Evolutionary conservation across 202 grass and related monocot species (phyloP).

Genomic region (Carex arenaria): DNA sequence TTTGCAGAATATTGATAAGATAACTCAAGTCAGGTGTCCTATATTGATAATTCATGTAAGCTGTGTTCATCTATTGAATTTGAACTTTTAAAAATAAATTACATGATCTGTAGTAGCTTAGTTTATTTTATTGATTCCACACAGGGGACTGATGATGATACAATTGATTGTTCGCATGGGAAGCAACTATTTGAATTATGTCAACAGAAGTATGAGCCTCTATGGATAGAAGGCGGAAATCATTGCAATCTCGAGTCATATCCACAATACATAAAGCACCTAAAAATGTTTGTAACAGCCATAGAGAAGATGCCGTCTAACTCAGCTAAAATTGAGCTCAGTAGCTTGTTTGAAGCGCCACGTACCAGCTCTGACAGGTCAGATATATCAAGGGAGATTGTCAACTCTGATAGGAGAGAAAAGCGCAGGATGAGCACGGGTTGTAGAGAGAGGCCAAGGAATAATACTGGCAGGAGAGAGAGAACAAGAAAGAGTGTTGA

Average conservation of each 20-base stretch:
- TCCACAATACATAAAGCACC: conserved; percentile 66
- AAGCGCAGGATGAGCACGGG: conserved; percentile 52
- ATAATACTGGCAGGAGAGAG: conserved; percentile 52
- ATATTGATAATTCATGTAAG: conserved; percentile 93
- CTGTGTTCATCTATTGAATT: conserved; percentile 2
- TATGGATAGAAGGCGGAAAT: conserved; percentile 84
- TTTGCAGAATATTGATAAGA: conserved; percentile 87
- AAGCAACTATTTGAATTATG: conserved; percentile 76
- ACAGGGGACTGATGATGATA: conserved; percentile 75
- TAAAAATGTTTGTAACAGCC: conserved; percentile 64
- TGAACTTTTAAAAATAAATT: not conserved
- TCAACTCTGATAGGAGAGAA: conserved; percentile 27
- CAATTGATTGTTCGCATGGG: conserved; percentile 70
- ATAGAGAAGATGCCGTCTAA: conserved; percentile 44
- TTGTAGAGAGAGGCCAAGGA: conserved; percentile 42
- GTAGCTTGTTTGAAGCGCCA: conserved; percentile 19
- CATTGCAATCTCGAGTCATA: conserved; percentile 74
- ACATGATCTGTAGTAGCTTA: not conserved
- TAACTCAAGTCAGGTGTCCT: conserved; percentile 59
- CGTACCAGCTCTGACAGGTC: conserved; percentile 32
- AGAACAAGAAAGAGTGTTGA: conserved; percentile 72
- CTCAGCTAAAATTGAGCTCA: conserved; percentile 26
- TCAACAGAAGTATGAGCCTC: conserved; percentile 81
- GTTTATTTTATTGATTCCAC: conserved; percentile 24
- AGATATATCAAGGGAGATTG: conserved; percentile 49